A percentile compares a stretch with the other conserved stretches of the same genome.
Evolutionary conservation across 192 early-diverging fungal genomes (phyloP).

Genomic region (Oehlia diaphana): DNA sequence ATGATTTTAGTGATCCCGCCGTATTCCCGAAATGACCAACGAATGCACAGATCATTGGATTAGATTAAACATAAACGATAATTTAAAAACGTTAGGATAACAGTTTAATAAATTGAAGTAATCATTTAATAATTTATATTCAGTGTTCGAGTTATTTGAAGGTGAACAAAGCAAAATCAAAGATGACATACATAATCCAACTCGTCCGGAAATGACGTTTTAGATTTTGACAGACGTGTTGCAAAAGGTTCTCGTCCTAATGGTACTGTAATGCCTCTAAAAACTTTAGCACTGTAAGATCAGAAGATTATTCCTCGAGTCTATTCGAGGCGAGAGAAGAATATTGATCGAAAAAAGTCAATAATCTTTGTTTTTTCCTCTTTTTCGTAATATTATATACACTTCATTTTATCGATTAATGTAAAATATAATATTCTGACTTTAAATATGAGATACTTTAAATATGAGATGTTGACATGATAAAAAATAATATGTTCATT

Average conservation of each 20-base stretch:
- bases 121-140: neutral
- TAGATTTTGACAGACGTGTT: slow-evolving; percentile 43
- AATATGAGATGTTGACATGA: no score
- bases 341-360: neutral
- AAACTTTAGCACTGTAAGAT: neutral
- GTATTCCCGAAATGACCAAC: neutral
- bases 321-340: slow-evolving; percentile 9
- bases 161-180: neutral
- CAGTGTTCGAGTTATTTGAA: neutral
- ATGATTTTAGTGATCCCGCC: no score
- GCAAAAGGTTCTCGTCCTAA: slow-evolving; percentile 43
- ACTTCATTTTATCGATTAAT: no score
- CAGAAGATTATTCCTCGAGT: neutral
- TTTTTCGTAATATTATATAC: neutral
- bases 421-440: no score
- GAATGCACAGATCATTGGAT: no score
- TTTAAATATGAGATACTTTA: no score
- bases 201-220: slow-evolving; percentile 41
- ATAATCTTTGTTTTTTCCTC: neutral
- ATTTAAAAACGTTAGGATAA: neutral
- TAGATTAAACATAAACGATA: slow-evolving; percentile 14
- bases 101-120: neutral
- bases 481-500: no score
- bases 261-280: slow-evolving; percentile 46
- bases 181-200: slow-evolving; percentile 37